Evolutionary conservation across 2,329 filamentous ascomycete species (phyloP), one percentile per base, ranked within the genome.

Genomic region (Gliomastix tumulicola): DNA sequence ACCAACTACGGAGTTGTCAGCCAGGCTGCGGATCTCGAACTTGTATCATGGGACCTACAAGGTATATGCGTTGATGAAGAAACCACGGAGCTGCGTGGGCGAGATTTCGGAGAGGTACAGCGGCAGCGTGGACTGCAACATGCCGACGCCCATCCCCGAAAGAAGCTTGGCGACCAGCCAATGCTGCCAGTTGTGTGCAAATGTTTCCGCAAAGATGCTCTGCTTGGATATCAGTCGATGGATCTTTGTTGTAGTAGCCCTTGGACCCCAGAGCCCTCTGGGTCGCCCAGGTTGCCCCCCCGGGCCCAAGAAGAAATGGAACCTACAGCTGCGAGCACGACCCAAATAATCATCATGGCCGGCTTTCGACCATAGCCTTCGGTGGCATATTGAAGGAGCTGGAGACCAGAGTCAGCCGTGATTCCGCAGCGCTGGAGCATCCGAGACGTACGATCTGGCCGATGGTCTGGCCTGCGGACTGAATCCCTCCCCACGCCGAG

Each of bases 61-160:
- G 16, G 47, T 56, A 38, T 63, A 62, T 3, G 57, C 54, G 28
- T 60, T 63, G 42, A 63, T 60, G 34, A 46, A 43, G 28, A 61
- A 54, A 8, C 62, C 62, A 20, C 59, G 48, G 1, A 63, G 44
- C 38, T 60, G 58, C 0, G 59, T 62, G 1, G 62, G 62, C 2
- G 61, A 49, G 5, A 62, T 54, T 41, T 65, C 61, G 5, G 60
- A 55, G 1, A 65, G 43, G 39, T 64, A 65, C 0, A 64, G 47
- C 3, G 61, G 61, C 46, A 64, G 42, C 0, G 62, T 63, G 7
- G 55, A 54, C 39, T 64, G 60, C 10, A 65, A 41, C 56, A 62
- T 62, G 12, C 61, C 62, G 1, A 62, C 55, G 12, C 58, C 62
- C 44, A 62, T 56, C 7, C 62, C 48, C 2, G 45, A 44, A 15